These are phyloP conservation scores for Beauveria asiatica DNA, from an alignment of 2,329 filamentous ascomycete genomes.

Conservation along the genomic window DNA sequence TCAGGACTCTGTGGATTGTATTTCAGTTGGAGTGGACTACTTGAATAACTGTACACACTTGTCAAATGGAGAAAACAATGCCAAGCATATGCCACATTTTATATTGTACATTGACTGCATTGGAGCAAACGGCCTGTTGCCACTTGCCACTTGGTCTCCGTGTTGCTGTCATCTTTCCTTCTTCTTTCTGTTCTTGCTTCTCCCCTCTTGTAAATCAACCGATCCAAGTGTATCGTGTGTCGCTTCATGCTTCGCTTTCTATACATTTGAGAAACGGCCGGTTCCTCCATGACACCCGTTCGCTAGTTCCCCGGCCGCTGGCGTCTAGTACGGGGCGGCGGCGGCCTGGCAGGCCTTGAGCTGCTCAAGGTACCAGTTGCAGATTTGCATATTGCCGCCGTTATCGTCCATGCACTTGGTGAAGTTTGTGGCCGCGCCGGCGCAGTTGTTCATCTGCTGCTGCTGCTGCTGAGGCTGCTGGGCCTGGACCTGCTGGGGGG, in stretches of 20 bases:
- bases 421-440: conserved; percentile 73
- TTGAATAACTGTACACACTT: conserved; percentile 16
- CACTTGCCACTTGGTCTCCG: not conserved
- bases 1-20: not conserved
- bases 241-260: conserved; percentile 3
- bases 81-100: conserved; percentile 5
- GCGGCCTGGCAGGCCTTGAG: conserved; percentile 82
- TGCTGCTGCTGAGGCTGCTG: conserved; percentile 43
- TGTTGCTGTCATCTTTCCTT: not conserved
- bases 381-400: conserved; percentile 87
- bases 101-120: not conserved
- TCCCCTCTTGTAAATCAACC: not conserved
- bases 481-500: conserved; percentile 41
- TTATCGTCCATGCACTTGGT: conserved; percentile 96
- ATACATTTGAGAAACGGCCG: not conserved
- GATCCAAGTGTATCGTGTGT: not conserved
- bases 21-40: conserved; percentile 11
- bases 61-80: conserved; percentile 13
- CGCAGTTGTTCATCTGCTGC: conserved; percentile 58
- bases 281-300: not conserved
- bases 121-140: not conserved
- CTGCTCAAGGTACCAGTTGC: conserved; percentile 97
- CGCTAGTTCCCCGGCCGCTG: too few relatives aligned
- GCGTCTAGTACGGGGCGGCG: conserved; percentile 57
- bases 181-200: not conserved